Evolutionary conservation across 495 filamentous ascomycete genomes (phyloP).

Genomic region (Neurospora sp.): DNA sequence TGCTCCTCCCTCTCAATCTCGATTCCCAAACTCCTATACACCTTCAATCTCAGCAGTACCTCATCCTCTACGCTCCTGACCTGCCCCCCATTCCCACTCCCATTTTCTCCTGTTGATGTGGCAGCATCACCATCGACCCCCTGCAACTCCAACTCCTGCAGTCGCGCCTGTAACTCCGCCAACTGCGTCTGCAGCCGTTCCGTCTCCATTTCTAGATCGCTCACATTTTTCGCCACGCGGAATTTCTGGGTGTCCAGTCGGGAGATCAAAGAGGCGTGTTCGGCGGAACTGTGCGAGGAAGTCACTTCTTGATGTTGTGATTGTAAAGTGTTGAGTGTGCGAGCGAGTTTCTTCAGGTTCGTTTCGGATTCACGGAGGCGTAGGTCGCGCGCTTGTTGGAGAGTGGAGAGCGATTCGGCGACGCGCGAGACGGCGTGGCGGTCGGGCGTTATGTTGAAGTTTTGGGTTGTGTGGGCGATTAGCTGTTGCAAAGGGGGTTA

Average conservation of each 20-base stretch:
- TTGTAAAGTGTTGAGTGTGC: conserved; percentile 56
- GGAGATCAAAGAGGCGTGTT: conserved; percentile 71
- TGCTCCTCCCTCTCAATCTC: conserved; percentile 71
- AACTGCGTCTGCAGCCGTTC: conserved; percentile 78
- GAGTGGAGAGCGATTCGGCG: conserved; percentile 65
- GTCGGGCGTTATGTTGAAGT: conserved; percentile 91
- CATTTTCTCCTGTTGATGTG: not conserved
- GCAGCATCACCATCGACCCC: conserved; percentile 51
- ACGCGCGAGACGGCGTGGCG: conserved; percentile 79
- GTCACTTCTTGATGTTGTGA: conserved; percentile 63
- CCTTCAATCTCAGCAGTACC: conserved; percentile 65
- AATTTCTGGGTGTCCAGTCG: conserved; percentile 91
- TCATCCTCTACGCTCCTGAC: conserved; percentile 35
- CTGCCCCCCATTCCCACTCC: conserved; percentile 7
- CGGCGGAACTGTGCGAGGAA: conserved; percentile 56
- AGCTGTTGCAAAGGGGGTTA: conserved; percentile 42
- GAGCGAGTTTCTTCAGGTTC: conserved; percentile 62
- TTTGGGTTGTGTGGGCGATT: conserved; percentile 78
- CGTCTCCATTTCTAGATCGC: conserved; percentile 83
- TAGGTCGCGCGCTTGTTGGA: conserved; percentile 68
- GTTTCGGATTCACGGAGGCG: conserved; percentile 63
- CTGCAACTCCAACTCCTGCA: conserved; percentile 79
- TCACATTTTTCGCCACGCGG: conserved; percentile 76
- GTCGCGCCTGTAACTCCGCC: conserved; percentile 58
- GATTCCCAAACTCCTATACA: conserved; percentile 84